Percentiles rank a stretch among this genome's conserved stretches.
phyloP scores from a whole-genome alignment of 2,329 filamentous ascomycete genomes.

The Ascocoryne sarcoides region DNA sequence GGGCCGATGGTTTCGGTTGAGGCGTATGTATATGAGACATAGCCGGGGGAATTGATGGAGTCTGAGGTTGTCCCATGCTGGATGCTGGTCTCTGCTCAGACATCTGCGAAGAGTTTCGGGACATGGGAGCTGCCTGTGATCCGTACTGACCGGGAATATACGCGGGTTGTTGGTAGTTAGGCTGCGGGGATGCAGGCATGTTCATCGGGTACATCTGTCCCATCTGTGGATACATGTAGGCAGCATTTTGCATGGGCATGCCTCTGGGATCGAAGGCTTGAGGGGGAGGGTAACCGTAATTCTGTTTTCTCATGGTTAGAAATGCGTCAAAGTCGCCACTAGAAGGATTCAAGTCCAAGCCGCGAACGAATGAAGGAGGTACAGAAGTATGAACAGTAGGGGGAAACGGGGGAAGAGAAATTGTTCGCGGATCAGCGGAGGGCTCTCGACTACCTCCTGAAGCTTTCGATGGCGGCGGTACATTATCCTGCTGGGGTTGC shows the following conservation, averaged over 20 bases:
- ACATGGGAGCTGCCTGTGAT: constrained; percentile 59
- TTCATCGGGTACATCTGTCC: constrained; percentile 44
- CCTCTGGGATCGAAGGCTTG: constrained; percentile 41
- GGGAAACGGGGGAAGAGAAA: constrained; percentile 20
- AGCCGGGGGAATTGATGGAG: constrained; percentile 25
- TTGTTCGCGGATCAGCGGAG: constrained; percentile 13
- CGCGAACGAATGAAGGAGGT: constrained; percentile 14
- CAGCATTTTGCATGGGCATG: constrained; percentile 32
- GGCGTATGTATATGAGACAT: constrained; percentile 48
- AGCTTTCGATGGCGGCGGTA: constrained; percentile 9
- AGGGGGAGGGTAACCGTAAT: constrained; percentile 43
- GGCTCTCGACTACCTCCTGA: neutral
- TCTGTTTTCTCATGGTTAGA: constrained; percentile 53
- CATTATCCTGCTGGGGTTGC: constrained; percentile 10
- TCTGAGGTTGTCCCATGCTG: constrained; percentile 29
- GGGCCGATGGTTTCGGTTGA: constrained; percentile 38
- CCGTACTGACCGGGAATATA: constrained; percentile 29
- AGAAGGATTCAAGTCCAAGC: constrained; percentile 57
- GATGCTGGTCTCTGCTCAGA: constrained; percentile 50
- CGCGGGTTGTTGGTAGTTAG: constrained; percentile 36
- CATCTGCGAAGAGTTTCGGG: constrained; percentile 72
- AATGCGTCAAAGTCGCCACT: constrained; percentile 59
- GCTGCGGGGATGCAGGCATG: constrained; percentile 38
- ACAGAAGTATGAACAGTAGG: constrained; percentile 22
- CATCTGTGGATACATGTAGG: constrained; percentile 36